Conservation (phyloP, 1,284 basidiomycete species). For the Sanghuangporus baumii region DNA sequence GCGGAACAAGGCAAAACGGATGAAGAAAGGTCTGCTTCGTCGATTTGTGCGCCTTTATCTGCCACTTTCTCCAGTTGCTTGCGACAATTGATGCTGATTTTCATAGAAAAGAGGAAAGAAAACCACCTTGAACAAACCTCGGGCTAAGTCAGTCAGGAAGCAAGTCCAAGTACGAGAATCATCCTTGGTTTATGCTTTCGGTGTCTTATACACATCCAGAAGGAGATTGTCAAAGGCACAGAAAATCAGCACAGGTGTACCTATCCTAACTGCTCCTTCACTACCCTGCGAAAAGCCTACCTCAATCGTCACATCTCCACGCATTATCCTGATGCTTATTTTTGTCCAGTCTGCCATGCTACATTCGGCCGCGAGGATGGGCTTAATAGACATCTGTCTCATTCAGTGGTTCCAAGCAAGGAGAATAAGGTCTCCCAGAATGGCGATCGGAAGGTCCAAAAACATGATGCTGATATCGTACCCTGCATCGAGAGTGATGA, state of each 20-base stretch:
- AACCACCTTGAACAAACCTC: too few relatives aligned
- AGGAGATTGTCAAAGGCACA: not conserved
- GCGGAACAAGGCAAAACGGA: not conserved
- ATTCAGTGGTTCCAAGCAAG: not conserved
- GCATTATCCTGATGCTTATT: conserved; percentile 7
- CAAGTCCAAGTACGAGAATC: too few relatives aligned
- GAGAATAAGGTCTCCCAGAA: not conserved
- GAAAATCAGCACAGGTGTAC: not conserved
- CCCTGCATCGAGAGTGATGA: not conserved
- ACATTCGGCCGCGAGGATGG: not conserved
- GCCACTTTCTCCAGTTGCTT: too few relatives aligned
- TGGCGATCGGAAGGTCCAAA: not conserved
- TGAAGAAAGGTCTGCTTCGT: not conserved
- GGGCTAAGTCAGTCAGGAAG: too few relatives aligned
- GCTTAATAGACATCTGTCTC: not conserved
- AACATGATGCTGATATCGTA: not conserved
- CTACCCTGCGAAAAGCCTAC: not conserved
- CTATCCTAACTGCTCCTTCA: not conserved
- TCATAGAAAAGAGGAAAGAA: too few relatives aligned
- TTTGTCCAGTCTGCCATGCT: conserved; percentile 7
- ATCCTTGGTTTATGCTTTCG: too few relatives aligned
- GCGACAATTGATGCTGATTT: too few relatives aligned
- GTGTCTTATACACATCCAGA: too few relatives aligned
- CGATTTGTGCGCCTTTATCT: not conserved
- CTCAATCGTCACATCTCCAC: conserved; percentile 2